These are phyloP conservation scores for Aspergillus alliaceus DNA, from an alignment of 2,329 filamentous ascomycete species.

Conservation along the genomic window DNA sequence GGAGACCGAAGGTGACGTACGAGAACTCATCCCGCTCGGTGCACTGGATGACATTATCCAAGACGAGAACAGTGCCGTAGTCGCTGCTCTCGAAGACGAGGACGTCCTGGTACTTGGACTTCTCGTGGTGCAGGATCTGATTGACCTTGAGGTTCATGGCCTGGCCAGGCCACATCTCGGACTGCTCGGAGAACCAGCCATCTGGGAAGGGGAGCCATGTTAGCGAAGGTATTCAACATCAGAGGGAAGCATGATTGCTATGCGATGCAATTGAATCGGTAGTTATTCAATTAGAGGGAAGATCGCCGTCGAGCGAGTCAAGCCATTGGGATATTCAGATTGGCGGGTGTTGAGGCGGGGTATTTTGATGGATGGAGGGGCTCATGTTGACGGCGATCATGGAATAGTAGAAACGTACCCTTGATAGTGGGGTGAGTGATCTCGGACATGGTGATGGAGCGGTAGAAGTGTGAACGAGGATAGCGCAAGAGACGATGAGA, in stretches of 20 bases:
- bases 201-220: slow-evolving; percentile 55
- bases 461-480: slow-evolving; percentile 18
- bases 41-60: slow-evolving; percentile 99
- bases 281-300: not conserved
- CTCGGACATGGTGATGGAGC: slow-evolving; percentile 60
- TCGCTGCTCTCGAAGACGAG: slow-evolving; percentile 98
- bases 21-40: slow-evolving; percentile 99
- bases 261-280: not conserved
- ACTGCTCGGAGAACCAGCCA: slow-evolving; percentile 99
- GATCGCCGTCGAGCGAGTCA: not conserved
- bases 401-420: slow-evolving; percentile 50
- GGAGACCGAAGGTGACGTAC: slow-evolving; percentile 41
- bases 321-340: slow-evolving; percentile 3
- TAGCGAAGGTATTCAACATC: not conserved
- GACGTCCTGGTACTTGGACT: slow-evolving; percentile 98
- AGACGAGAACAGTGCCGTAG: slow-evolving; percentile 91
- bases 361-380: slow-evolving; percentile 12
- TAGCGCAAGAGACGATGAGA: slow-evolving; percentile 20
- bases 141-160: slow-evolving; percentile 98
- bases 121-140: slow-evolving; percentile 97
- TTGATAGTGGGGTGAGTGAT: slow-evolving; percentile 76
- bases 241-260: not conserved
- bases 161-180: slow-evolving; percentile 98
- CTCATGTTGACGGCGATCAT: slow-evolving; percentile 1
- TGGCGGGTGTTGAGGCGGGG: slow-evolving; percentile 13